Evolutionary conservation across 768 basidiomycete genomes (phyloP).

Genomic region (Boletus pseudo-olivaceus): DNA sequence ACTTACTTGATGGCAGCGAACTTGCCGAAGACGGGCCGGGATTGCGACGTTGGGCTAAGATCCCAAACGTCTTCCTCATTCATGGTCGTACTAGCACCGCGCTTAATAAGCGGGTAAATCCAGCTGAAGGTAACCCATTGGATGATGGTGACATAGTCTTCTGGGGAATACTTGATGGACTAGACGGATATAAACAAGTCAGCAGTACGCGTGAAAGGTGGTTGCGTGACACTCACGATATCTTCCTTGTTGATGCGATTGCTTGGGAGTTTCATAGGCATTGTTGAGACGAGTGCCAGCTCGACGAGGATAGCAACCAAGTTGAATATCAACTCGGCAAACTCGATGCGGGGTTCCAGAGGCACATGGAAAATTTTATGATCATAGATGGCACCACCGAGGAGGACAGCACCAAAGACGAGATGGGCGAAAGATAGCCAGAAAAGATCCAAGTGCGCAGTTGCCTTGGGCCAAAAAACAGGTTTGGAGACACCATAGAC

Average conservation of each 20-base stretch:
- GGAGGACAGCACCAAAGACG: conserved; percentile 40
- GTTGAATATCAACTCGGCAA: conserved; percentile 37
- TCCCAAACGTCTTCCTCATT: conserved; percentile 71
- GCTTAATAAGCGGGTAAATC: conserved; percentile 62
- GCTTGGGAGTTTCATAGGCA: conserved; percentile 70
- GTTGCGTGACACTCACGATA: conserved; percentile 47
- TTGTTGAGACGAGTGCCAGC: conserved; percentile 47
- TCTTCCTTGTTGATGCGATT: conserved; percentile 46
- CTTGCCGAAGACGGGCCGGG: conserved; percentile 57
- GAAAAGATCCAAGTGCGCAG: conserved; percentile 63
- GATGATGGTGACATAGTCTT: conserved; percentile 72
- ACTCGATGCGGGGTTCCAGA: conserved; percentile 32
- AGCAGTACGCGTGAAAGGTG: not conserved
- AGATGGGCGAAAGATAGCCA: conserved; percentile 52
- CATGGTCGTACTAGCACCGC: conserved; percentile 50
- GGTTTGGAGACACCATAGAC: conserved; percentile 60
- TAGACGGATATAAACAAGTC: conserved; percentile 5
- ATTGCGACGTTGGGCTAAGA: conserved; percentile 65
- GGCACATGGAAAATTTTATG: conserved; percentile 41
- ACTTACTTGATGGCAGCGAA: conserved; percentile 33
- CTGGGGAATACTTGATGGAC: conserved; percentile 41
- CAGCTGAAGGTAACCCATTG: conserved; percentile 72
- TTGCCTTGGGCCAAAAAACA: conserved; percentile 48
- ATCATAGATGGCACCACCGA: conserved; percentile 56
- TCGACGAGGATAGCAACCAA: conserved; percentile 41